phyloP scores from a whole-genome alignment of 163 green algal genomes.

The Volvox carteri region DNA sequence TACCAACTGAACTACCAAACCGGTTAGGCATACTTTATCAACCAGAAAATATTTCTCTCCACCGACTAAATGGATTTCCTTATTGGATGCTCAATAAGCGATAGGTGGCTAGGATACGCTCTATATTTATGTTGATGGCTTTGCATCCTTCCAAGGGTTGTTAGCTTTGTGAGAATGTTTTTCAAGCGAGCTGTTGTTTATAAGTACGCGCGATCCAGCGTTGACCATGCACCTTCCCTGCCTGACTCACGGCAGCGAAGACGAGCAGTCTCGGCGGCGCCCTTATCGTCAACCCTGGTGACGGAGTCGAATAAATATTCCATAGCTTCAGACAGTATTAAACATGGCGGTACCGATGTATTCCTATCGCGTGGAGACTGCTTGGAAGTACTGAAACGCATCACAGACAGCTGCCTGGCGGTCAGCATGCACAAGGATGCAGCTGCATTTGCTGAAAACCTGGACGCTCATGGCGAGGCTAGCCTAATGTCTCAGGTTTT shows the following conservation, averaged over 20 bases:
- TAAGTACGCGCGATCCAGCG: neutral
- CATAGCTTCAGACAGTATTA: neutral
- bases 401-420: slow-evolving; percentile 10
- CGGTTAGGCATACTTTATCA: too few relatives aligned
- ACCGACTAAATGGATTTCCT: too few relatives aligned
- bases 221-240: too few relatives aligned
- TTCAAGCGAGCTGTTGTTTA: neutral
- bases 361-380: slow-evolving; percentile 13
- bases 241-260: neutral
- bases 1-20: too few relatives aligned
- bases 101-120: too few relatives aligned
- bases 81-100: too few relatives aligned
- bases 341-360: neutral
- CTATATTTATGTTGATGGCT: neutral
- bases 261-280: neutral
- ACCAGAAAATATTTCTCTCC: too few relatives aligned
- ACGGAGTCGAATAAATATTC: neutral
- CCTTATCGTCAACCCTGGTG: neutral
- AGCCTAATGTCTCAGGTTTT: slow-evolving; percentile 14
- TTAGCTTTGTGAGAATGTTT: neutral
- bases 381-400: neutral
- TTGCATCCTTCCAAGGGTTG: neutral
- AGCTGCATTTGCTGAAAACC: neutral
- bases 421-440: neutral
- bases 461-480: neutral